These are phyloP conservation scores for Podospora pseudoanserina DNA, from an alignment of 495 filamentous ascomycete species.

Conservation along the genomic window DNA sequence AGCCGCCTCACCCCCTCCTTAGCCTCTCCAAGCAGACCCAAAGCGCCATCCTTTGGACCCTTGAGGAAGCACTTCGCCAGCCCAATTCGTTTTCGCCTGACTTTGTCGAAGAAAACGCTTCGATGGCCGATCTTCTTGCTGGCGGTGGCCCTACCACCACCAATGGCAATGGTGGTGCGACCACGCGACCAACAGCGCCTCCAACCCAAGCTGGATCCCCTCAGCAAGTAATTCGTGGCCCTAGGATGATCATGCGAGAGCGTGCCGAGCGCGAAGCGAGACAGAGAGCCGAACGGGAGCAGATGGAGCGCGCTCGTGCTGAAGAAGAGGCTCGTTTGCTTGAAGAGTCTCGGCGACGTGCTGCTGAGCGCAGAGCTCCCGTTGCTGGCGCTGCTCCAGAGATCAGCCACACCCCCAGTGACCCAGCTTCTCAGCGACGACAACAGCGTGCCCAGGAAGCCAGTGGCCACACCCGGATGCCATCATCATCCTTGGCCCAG, in stretches of 20 bases:
- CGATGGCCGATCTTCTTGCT: slow-evolving; percentile 81
- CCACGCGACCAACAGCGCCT: slow-evolving; percentile 39
- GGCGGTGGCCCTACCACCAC: slow-evolving; percentile 46
- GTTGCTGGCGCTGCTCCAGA: slow-evolving; percentile 59
- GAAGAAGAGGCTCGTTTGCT: slow-evolving; percentile 54
- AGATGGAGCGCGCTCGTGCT: slow-evolving; percentile 46
- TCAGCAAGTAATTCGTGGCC: slow-evolving; percentile 50
- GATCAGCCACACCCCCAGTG: slow-evolving; percentile 23
- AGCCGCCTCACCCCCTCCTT: slow-evolving; percentile 37
- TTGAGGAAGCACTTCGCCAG: slow-evolving; percentile 84
- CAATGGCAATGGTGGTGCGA: slow-evolving; percentile 47
- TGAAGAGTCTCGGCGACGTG: slow-evolving; percentile 48
- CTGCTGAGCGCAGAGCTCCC: slow-evolving; percentile 48
- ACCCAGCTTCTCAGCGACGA: slow-evolving; percentile 44
- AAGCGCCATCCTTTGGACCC: slow-evolving; percentile 78
- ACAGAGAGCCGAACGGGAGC: slow-evolving; percentile 58
- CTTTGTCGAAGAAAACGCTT: slow-evolving; percentile 82
- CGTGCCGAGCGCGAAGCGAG: slow-evolving; percentile 61
- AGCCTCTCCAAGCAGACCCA: slow-evolving; percentile 44
- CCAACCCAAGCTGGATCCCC: slow-evolving; percentile 48
- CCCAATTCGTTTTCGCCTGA: slow-evolving; percentile 84
- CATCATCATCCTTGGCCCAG: slow-evolving; percentile 11
- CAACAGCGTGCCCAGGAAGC: slow-evolving; percentile 33
- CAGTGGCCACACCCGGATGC: slow-evolving; percentile 18
- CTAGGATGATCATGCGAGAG: slow-evolving; percentile 73